Percentiles rank a stretch among this genome's conserved stretches.
phyloP scores from a whole-genome alignment of 2,329 filamentous ascomycete species.

The Zelopaecilomyces penicillatus region DNA sequence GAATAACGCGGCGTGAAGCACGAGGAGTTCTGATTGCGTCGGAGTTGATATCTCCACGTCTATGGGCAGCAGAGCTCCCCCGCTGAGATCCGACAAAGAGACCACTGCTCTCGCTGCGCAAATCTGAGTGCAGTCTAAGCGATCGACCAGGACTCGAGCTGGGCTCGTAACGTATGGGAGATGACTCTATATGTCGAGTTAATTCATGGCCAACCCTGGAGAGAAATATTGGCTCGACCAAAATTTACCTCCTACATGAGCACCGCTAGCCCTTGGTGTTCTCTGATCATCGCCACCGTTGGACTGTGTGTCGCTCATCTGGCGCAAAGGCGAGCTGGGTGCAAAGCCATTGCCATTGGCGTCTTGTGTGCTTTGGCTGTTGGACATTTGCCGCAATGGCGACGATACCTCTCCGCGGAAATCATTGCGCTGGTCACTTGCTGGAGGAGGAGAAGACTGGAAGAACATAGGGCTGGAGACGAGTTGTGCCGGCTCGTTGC shows the following conservation, averaged over 20 bases:
- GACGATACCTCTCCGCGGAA: constrained; percentile 38
- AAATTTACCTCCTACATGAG: constrained; percentile 54
- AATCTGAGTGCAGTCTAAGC: constrained; percentile 56
- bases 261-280: constrained; percentile 60
- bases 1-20: constrained; percentile 45
- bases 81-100: constrained; percentile 67
- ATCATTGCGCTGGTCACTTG: constrained; percentile 17
- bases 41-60: constrained; percentile 81
- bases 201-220: not conserved
- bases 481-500: constrained; percentile 40
- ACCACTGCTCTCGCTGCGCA: constrained; percentile 75
- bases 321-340: constrained; percentile 52
- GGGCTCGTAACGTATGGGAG: constrained; percentile 81
- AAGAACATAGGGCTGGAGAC: constrained; percentile 79
- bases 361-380: constrained; percentile 41
- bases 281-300: constrained; percentile 47
- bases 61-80: constrained; percentile 42
- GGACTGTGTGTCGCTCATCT: constrained; percentile 50
- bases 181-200: constrained; percentile 59
- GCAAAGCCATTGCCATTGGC: constrained; percentile 19
- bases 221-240: not conserved
- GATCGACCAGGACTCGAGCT: constrained; percentile 77
- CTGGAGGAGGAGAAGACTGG: constrained; percentile 39
- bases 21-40: constrained; percentile 56
- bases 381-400: constrained; percentile 48